Conservation (phyloP, 2,329 filamentous ascomycete species). For the Hypoxylon sp. region DNA sequence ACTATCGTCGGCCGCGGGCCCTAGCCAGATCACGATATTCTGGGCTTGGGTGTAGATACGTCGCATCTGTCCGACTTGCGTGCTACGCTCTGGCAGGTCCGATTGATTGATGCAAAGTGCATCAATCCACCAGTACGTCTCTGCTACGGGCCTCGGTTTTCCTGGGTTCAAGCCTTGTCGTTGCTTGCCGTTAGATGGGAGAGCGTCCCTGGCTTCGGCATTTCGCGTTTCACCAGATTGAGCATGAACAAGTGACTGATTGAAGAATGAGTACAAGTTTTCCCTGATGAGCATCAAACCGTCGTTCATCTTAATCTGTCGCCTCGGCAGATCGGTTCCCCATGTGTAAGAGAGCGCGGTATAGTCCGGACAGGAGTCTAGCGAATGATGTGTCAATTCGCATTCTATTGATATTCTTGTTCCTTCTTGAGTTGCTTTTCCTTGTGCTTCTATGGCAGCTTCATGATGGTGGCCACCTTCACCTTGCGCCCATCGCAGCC, state of each 20-base stretch:
- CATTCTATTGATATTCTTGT: neutral
- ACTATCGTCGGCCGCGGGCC: conserved; percentile 15
- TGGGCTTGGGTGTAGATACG: conserved; percentile 13
- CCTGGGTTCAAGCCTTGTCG: neutral
- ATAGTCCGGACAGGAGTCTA: neutral
- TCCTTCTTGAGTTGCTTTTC: no score
- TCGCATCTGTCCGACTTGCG: conserved; percentile 14
- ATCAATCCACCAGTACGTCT: conserved; percentile 15
- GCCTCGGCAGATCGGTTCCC: neutral
- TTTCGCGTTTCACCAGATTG: neutral
- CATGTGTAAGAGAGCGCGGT: conserved; percentile 8
- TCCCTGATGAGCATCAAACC: neutral
- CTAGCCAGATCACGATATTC: conserved; percentile 11
- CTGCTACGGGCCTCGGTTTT: neutral
- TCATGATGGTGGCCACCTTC: neutral
- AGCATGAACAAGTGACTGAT: neutral
- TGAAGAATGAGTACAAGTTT: conserved; percentile 7
- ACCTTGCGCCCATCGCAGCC: neutral
- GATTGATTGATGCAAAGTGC: conserved; percentile 16
- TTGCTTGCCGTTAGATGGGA: neutral
- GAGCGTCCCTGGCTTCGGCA: neutral
- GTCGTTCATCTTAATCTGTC: conserved; percentile 1
- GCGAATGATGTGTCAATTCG: conserved; percentile 9
- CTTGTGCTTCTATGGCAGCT: neutral
- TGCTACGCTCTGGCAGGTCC: conserved; percentile 7